phyloP scores from a whole-genome alignment of 2,329 filamentous ascomycete species.

The Talaromyces sp. region DNA sequence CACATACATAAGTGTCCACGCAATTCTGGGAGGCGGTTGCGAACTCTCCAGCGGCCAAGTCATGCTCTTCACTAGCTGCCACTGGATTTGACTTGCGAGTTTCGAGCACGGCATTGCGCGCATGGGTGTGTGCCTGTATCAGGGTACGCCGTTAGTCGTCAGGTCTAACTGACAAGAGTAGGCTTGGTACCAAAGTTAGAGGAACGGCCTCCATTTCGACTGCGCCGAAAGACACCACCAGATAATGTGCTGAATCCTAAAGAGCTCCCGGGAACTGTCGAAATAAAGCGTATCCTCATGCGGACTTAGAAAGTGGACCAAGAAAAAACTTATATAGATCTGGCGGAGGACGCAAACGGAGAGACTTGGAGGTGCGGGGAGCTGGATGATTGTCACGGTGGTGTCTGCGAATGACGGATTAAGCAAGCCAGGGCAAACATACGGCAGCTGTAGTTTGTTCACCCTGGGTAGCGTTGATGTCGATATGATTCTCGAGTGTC shows the following conservation, averaged over 20 bases:
- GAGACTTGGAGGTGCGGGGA: background rate
- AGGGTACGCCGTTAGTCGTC: conserved; percentile 10
- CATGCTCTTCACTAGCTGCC: conserved; percentile 81
- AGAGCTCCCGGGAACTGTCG: background rate
- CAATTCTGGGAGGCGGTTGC: conserved; percentile 74
- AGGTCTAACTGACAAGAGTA: background rate
- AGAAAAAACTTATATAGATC: background rate
- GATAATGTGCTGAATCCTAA: background rate
- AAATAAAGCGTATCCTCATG: background rate
- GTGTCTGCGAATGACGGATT: background rate
- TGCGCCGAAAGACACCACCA: background rate
- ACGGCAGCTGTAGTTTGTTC: background rate
- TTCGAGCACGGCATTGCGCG: conserved; percentile 74
- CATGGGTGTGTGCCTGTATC: conserved; percentile 77
- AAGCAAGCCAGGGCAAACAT: background rate
- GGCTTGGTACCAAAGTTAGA: conserved; percentile 55
- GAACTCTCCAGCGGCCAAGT: conserved; percentile 83
- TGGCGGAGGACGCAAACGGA: background rate
- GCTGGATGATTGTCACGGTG: background rate
- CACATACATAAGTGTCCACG: conserved; percentile 51
- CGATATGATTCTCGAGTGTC: background rate
- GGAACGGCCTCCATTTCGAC: conserved; percentile 63
- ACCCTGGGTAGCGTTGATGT: background rate
- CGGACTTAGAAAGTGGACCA: background rate
- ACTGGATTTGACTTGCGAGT: conserved; percentile 64